Base-by-base conservation (phyloP, 306 rosid species). In the Ceratonia siliqua region DNA sequence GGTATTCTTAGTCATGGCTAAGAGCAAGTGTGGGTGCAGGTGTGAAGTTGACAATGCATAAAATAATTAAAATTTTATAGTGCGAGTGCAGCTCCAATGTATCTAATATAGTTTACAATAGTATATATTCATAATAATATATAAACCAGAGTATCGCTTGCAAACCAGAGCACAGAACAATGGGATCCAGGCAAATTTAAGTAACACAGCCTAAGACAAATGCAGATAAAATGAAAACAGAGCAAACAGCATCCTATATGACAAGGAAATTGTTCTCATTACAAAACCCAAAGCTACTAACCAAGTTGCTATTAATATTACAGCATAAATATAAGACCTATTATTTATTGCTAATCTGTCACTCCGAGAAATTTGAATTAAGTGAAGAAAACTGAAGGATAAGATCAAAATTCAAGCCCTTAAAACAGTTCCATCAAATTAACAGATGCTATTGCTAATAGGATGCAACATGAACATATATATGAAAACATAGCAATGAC, bases 361-460 rank as follows among this genome's bases (percentile, higher is more conserved):
- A 70, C 20, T 50, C 36, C 1, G 62, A 55, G 56, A 64, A 61
- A 46, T 67, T 74, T 50, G 33, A 59, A 73, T 25, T 56, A 22
- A 49, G 22, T 50, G 62, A 62, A 52, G 21, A 33, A 48, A 69
- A 69, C 18, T 20, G 30, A 69, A 18, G 15, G 33, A 52, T 21
- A 32, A 14, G 21, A 53, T 21, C 33, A 53, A 22, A 10, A 24
- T 24, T 24, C n/a, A 55, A 38, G 21, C 35, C 35, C 74, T 21
- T 20, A 12, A 7, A 21, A 35, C 33, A 33, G 70, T 43, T 63
- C 43, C 32, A 24, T 42, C 46, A 46, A 70, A 28, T 45, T 38
- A 63, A 48, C 32, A 45, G 75, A 45, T 63, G 62, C 28, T 50
- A 20, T 36, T 63, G 62, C 28, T 50, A 20, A 70, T 14, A 62